Conservation (phyloP, 768 basidiomycete species). For the Lentinula edodes region DNA sequence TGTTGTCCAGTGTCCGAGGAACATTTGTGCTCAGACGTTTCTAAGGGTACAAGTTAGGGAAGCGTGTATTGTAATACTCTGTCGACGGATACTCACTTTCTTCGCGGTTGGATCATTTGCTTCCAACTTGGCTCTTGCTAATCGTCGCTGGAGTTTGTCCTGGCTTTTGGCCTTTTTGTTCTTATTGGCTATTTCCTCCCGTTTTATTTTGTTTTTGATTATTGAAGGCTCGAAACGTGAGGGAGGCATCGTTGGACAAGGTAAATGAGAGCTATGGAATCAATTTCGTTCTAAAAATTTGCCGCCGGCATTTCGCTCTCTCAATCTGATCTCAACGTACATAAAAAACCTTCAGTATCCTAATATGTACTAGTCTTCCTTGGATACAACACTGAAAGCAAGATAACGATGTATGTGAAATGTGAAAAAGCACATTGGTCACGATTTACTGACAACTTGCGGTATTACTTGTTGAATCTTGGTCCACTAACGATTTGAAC, state of each 20-base stretch:
- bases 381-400: no score
- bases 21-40: constrained; percentile 82
- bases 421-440: no score
- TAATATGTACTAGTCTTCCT: no score
- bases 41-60: constrained; percentile 29
- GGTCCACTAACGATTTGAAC: no score
- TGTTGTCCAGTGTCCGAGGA: constrained; percentile 90
- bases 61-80: background rate
- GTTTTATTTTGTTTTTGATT: constrained; percentile 86
- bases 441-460: no score
- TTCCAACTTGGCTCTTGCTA: constrained; percentile 76
- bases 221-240: constrained; percentile 54
- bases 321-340: no score
- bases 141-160: constrained; percentile 72
- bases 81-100: constrained; percentile 41
- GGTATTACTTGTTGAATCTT: no score
- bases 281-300: no score
- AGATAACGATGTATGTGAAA: no score
- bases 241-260: constrained; percentile 15
- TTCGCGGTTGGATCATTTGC: constrained; percentile 70
- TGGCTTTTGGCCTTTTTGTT: constrained; percentile 74
- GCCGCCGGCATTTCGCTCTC: no score
- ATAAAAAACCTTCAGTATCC: no score
- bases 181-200: constrained; percentile 72
- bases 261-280: background rate